phyloP scores from a whole-genome alignment of 257 asterid genomes.

The Lantana camara region DNA sequence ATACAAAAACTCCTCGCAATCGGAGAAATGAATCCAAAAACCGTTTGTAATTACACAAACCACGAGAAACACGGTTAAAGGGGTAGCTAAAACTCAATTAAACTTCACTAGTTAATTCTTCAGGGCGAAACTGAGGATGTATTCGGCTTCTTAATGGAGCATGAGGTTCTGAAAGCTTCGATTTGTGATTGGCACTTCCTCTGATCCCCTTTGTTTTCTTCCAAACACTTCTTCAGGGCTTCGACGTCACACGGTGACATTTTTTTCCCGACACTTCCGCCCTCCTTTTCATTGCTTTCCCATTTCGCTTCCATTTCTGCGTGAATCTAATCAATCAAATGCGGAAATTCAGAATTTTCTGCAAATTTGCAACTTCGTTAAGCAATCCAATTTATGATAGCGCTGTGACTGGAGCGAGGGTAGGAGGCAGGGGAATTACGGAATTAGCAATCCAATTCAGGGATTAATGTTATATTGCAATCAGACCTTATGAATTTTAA shows the following conservation, averaged over 20 bases:
- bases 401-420: too few species aligned
- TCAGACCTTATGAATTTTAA: too few species aligned
- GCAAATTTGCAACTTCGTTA: too few species aligned
- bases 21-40: not conserved
- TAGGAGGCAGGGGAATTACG: too few species aligned
- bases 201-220: conserved; percentile 63
- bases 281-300: conserved; percentile 34
- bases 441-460: too few species aligned
- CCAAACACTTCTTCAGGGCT: conserved; percentile 70
- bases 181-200: conserved; percentile 64
- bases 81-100: conserved; percentile 14
- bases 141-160: conserved; percentile 48
- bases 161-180: conserved; percentile 63
- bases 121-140: conserved; percentile 33
- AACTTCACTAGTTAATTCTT: conserved; percentile 14
- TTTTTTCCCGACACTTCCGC: conserved; percentile 35
- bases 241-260: conserved; percentile 56
- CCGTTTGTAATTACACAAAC: not conserved
- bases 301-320: conserved; percentile 36
- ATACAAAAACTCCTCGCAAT: not conserved
- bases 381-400: too few species aligned
- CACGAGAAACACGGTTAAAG: not conserved
- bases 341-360: too few species aligned
- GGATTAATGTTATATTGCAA: too few species aligned
- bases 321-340: not conserved